These are phyloP conservation scores for Fraxinus quadrangulata DNA, from an alignment of 257 asterid species.

Conservation along the genomic window DNA sequence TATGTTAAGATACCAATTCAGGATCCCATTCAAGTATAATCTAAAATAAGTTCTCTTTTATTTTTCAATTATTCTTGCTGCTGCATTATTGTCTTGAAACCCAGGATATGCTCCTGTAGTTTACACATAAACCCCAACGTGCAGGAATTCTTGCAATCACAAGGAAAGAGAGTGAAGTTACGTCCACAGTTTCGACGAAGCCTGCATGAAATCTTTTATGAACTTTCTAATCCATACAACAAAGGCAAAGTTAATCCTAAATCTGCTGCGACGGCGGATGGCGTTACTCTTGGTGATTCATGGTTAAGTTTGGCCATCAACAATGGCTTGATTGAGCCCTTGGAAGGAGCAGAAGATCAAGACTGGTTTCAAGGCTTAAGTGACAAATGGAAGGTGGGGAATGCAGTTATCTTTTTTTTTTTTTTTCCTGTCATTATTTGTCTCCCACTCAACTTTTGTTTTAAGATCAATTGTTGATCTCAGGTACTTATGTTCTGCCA, in stretches of 20 bases:
- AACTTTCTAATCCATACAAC: constrained; percentile 52
- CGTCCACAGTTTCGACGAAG: constrained; percentile 71
- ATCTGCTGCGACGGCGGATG: constrained; percentile 75
- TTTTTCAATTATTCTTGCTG: neutral
- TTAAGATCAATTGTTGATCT: neutral
- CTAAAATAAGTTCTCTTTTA: neutral
- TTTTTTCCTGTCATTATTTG: neutral
- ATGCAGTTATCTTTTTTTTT: neutral
- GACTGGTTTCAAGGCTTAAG: constrained; percentile 73
- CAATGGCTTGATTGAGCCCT: constrained; percentile 76
- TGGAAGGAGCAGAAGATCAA: constrained; percentile 62
- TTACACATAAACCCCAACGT: constrained; percentile 19
- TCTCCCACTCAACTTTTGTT: constrained; percentile 2
- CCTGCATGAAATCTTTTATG: constrained; percentile 58
- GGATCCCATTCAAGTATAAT: neutral
- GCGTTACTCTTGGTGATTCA: constrained; percentile 81
- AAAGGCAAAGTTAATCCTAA: constrained; percentile 54
- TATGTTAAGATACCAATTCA: neutral
- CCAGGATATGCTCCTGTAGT: neutral
- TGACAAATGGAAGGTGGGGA: constrained; percentile 85
- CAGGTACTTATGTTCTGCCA: neutral
- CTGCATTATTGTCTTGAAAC: constrained; percentile 5
- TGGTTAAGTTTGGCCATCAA: constrained; percentile 78
- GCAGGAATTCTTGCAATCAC: constrained; percentile 81
- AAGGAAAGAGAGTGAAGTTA: constrained; percentile 76